Percentiles rank a stretch among this genome's conserved stretches.
These are phyloP conservation scores for Simplicillium sp. DNA, from an alignment of 2,329 filamentous ascomycete genomes.

Conservation along the genomic window DNA sequence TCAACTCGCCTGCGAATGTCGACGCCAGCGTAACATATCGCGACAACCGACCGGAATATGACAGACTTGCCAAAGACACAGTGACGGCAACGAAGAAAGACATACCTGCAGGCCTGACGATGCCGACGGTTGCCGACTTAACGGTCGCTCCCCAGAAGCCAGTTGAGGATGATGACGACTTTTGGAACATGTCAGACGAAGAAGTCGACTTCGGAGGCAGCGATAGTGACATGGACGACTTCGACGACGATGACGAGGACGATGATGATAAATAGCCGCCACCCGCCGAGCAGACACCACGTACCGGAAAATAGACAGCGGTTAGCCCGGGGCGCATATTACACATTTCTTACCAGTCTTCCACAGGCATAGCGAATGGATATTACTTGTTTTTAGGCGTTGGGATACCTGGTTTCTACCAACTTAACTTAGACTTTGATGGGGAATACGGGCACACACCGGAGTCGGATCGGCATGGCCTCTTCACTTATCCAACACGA, in stretches of 20 bases:
- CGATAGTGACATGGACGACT: conserved; percentile 56
- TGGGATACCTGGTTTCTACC: no score
- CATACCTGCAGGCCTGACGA: conserved; percentile 68
- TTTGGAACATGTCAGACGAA: conserved; percentile 70
- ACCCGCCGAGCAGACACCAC: background rate
- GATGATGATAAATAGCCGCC: conserved; percentile 34
- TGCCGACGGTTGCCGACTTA: conserved; percentile 67
- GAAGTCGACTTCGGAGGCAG: conserved; percentile 72
- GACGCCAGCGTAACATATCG: conserved; percentile 83
- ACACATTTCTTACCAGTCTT: background rate
- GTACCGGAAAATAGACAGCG: background rate
- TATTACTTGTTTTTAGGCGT: background rate
- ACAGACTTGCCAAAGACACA: conserved; percentile 56
- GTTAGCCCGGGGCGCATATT: background rate
- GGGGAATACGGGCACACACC: no score
- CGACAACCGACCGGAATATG: conserved; percentile 61
- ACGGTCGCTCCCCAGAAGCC: conserved; percentile 49
- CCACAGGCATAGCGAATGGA: background rate
- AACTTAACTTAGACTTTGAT: no score
- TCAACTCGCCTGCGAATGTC: conserved; percentile 88
- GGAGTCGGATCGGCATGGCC: no score
- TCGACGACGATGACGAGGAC: conserved; percentile 47
- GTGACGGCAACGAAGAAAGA: conserved; percentile 68
- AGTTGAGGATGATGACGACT: conserved; percentile 64
- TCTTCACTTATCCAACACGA: no score